Evolutionary conservation across 371 early-diverging fungal species (phyloP), one percentile per base, ranked within the genome.

Genomic region (Cokeromyces recurvatus): DNA sequence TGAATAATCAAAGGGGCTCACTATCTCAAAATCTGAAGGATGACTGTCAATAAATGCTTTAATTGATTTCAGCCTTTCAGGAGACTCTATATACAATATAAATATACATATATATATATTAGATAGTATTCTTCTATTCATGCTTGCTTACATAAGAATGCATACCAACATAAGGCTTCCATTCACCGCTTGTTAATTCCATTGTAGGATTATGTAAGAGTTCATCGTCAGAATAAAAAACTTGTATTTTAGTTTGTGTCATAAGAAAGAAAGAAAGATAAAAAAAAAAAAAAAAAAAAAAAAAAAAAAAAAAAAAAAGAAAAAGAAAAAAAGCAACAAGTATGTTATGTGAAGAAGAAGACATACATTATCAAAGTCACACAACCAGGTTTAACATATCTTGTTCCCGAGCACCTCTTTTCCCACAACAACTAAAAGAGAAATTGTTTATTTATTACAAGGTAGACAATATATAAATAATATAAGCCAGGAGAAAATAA

Each of bases 1-100:
- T 1, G 81, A 77, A 55, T 77, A 77, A 46, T 86, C 86, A 4
- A 22, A 45, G 6, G 79, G 71, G 2, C 46, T 32, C 0, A 65
- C 27, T 0, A 79, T 46, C 14, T 45, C 19, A 43, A 69, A 75
- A 3, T 62, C 54, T 44, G 29, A 29, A 11, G 53, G 29, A 37
- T 65, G 36, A 2, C 25, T 23, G 36, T 64, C 64, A 14, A 72
- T 58, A 7, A 46, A 56, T 20, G 36, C 38, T 19, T 62, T 67
- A 38, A 69, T 67, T 2, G 59, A 59, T 8, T 43, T 31, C 8
- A 68, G 53, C n/a, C 76, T 58, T 40, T 62, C 53, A 6, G 76
- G 76, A 1, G 63, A 66, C 48, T 75, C 76, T 74, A 32, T 55
- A 32, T 25, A 31, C n/a, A n/a, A n/a, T n/a, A n/a, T n/a, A n/a